Base-by-base conservation (phyloP, 2,329 filamentous ascomycete genomes). In the Verticillium alfalfae region DNA sequence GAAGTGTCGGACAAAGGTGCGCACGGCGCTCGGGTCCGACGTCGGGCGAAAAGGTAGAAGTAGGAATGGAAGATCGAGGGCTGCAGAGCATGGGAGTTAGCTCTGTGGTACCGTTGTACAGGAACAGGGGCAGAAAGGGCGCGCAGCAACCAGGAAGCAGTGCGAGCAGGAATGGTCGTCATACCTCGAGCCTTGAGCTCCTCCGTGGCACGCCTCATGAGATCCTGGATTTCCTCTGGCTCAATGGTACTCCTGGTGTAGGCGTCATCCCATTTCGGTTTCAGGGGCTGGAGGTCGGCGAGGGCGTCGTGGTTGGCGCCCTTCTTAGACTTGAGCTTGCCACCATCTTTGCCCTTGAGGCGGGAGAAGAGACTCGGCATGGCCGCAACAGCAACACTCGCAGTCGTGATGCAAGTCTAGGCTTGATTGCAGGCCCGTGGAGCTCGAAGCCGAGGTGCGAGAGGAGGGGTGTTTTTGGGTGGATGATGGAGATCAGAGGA, bases 141-240 rank as follows among this genome's bases (percentile, higher is more conserved):
- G 56, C 18, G 36, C 38, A 38, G 13, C 56, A 57, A 9, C n/a
- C 22, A 12, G 10, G 8, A 9, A 9, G 18, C 16, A 22, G 61
- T 69, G 67, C 67, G 64, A 67, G 62, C 63, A 60, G 64, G 62
- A 55, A 55, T 34, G 34, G 66, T 66, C 26, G 64, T 77, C 86
- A 69, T 87, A 97, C 94, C 94, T 91, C 93, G 86, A 64, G 90
- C 89, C 79, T 98, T 99, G 75, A 99, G 85, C 79, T 99, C 95
- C 61, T 88, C 84, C 12, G 93, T 96, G 78, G 93, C 97, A 67
- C 88, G 87, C 72, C 88, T 85, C 59, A 98, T 81, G 65, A 99
- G 79, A 72, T 97, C 93, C 70, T 93, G 89, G 57, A 99, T 88
- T 78, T 99, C 95, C 67, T 97, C 92, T 5, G 93, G 90, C 60